A percentile compares a stretch with the other conserved stretches of the same genome.
These are phyloP conservation scores for Kregervanrija fluxuum DNA, from an alignment of 805 yeast genomes.

Conservation along the genomic window DNA sequence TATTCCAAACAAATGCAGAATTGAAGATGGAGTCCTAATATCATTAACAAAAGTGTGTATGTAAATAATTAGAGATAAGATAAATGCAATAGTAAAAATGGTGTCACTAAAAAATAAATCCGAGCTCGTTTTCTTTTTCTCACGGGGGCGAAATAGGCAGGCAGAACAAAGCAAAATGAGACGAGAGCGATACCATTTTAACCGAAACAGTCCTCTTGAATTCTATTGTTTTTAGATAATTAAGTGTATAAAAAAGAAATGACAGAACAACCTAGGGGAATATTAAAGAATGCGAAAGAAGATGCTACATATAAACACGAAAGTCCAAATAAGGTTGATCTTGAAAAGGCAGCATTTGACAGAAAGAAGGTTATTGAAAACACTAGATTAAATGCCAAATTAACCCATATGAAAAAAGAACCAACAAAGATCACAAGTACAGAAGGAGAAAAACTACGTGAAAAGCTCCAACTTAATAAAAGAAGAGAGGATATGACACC, in stretches of 20 bases:
- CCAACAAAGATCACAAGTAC: neutral
- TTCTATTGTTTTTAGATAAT: too few relatives aligned
- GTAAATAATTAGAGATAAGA: neutral
- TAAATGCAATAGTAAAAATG: neutral
- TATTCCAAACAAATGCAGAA: slow-evolving; percentile 49
- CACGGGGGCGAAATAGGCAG: too few relatives aligned
- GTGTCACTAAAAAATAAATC: neutral
- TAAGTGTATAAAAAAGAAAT: too few relatives aligned
- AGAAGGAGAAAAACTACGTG: slow-evolving; percentile 12
- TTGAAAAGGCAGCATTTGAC: slow-evolving; percentile 19
- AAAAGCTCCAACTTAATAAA: slow-evolving; percentile 20
- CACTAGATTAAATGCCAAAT: slow-evolving; percentile 65
- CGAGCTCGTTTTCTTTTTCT: too few relatives aligned
- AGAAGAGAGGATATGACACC: slow-evolving; percentile 41
- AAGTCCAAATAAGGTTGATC: slow-evolving; percentile 11
- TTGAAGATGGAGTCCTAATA: slow-evolving; percentile 67
- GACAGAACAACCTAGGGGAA: slow-evolving; percentile 24
- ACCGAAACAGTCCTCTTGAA: too few relatives aligned
- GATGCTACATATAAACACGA: slow-evolving; percentile 19
- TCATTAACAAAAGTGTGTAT: slow-evolving; percentile 36
- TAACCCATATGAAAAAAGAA: too few relatives aligned
- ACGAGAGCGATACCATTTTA: too few relatives aligned
- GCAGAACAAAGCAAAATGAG: too few relatives aligned
- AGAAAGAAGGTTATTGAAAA: slow-evolving; percentile 72
- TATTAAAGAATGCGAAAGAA: slow-evolving; percentile 25